Conservation (phyloP, 805 yeast genomes). For the Nakazawaea ishiwadae region DNA sequence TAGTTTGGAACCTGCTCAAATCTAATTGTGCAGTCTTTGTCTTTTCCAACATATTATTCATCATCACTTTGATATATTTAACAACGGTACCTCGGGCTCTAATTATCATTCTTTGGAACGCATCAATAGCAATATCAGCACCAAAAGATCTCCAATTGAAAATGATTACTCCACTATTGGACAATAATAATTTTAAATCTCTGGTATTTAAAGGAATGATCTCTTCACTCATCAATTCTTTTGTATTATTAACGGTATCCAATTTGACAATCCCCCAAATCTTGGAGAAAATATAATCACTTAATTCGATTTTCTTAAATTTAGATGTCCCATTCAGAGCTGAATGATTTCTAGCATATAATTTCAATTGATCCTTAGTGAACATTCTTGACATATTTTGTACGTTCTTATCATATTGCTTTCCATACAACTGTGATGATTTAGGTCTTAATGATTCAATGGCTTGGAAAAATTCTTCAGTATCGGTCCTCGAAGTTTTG, state of each 20-base stretch:
- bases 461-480: conserved; percentile 1
- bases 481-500: not conserved
- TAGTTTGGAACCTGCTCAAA: conserved; percentile 12
- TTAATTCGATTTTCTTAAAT: not conserved
- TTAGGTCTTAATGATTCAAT: conserved; percentile 2
- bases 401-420: conserved; percentile 3
- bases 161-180: conserved; percentile 26
- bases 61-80: conserved; percentile 28
- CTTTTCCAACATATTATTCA: conserved; percentile 26
- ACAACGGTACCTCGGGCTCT: conserved; percentile 23
- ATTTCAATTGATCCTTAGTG: conserved; percentile 3
- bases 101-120: conserved; percentile 22
- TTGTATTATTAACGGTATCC: conserved; percentile 13
- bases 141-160: conserved; percentile 31
- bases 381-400: conserved; percentile 2
- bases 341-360: not conserved
- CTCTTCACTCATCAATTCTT: conserved; percentile 18
- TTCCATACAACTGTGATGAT: not conserved
- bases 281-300: conserved; percentile 4
- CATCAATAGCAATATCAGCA: conserved; percentile 25
- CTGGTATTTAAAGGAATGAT: conserved; percentile 23
- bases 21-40: conserved; percentile 19
- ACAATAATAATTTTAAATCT: conserved; percentile 27
- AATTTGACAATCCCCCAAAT: conserved; percentile 5
- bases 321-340: not conserved